phyloP scores from a whole-genome alignment of 371 early-diverging fungal genomes.

The Chytridiales sp. region DNA sequence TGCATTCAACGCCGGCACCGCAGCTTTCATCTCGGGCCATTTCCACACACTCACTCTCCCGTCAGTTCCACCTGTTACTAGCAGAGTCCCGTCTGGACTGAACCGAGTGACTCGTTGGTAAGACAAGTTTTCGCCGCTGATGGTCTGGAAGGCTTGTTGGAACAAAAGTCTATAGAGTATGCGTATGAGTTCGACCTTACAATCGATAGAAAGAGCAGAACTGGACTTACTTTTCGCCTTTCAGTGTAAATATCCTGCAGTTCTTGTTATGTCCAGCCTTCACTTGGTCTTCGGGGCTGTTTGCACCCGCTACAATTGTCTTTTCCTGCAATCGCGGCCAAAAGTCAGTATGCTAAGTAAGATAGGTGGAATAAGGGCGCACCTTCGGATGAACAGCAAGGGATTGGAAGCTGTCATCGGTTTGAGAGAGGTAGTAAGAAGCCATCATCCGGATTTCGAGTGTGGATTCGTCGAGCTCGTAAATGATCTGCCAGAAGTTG shows the following conservation, averaged over 20 bases:
- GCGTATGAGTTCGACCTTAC: slow-evolving; percentile 5
- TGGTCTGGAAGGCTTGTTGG: slow-evolving; percentile 30
- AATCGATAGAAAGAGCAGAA: background rate
- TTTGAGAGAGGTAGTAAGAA: slow-evolving; percentile 30
- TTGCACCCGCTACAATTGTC: slow-evolving; percentile 41
- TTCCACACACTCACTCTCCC: slow-evolving; percentile 45
- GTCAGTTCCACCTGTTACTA: slow-evolving; percentile 48
- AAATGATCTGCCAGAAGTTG: slow-evolving; percentile 27
- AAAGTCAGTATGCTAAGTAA: background rate
- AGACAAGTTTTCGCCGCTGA: slow-evolving; percentile 25
- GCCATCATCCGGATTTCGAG: slow-evolving; percentile 27
- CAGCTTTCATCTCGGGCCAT: slow-evolving; percentile 34
- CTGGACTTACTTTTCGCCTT: slow-evolving; percentile 25
- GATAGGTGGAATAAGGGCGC: background rate
- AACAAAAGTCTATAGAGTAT: slow-evolving; percentile 10
- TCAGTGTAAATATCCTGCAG: slow-evolving; percentile 38
- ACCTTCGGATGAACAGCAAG: slow-evolving; percentile 48
- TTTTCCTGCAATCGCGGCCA: slow-evolving; percentile 31
- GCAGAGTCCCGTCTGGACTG: slow-evolving; percentile 40
- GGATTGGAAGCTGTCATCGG: slow-evolving; percentile 50
- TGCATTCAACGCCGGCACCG: slow-evolving; percentile 30
- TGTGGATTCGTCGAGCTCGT: slow-evolving; percentile 31
- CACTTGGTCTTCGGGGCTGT: slow-evolving; percentile 34
- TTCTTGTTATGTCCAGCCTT: slow-evolving; percentile 34
- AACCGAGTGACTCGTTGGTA: slow-evolving; percentile 41